Evolutionary conservation across 352 stramenopile species (phyloP), one percentile per base, ranked within the genome.

Genomic region (Globisporangium okanoganense): DNA sequence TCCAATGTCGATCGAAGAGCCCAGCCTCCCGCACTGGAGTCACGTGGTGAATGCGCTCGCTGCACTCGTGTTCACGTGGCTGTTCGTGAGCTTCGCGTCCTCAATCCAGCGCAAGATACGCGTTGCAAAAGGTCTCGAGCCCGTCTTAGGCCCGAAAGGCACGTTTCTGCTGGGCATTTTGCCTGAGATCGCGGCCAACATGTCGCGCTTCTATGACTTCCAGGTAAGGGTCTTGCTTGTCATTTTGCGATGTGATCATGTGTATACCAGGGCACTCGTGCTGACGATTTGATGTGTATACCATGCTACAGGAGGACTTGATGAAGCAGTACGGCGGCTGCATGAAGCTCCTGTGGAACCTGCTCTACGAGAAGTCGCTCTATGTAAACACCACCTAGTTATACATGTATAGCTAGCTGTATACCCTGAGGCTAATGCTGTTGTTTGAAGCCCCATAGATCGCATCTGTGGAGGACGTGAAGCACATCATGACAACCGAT

Each of bases 291-390:
- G 16, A 47, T 58, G 12, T 25, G n/a, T 27, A 49, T 27, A 12
- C 16, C 22, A 18, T 51, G 24, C 3, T 47, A 41, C 31, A 80
- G 67, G 72, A 79, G 44, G 71, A 80, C 22, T 61, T 75, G 40
- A 54, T 84, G 33, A 64, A 74, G 43, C 31, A 78, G 45, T 50
- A 81, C 33, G 72, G 72, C 9, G 79, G 79, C 0, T 71, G 73
- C 20, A 80, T 85, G 69, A 88, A 88, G 56, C 82, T 80, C 64
- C 79, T 76, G 36, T 85, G 76, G 76, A 76, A 82, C n/a, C 50
- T 88, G 51, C 85, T 88, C 65, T 83, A 76, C 55, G 79, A 88
- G 56, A 75, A 75, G 2, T 71, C 65, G n/a, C 76, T 88, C 36
- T 87, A 85, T 61, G 66, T 82, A 66, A 56, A 67, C 36, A 33